Evolutionary conservation across 192 early-diverging fungal genomes (phyloP), one percentile per base, ranked within the genome.

Genomic region (Dispira parvispora): DNA sequence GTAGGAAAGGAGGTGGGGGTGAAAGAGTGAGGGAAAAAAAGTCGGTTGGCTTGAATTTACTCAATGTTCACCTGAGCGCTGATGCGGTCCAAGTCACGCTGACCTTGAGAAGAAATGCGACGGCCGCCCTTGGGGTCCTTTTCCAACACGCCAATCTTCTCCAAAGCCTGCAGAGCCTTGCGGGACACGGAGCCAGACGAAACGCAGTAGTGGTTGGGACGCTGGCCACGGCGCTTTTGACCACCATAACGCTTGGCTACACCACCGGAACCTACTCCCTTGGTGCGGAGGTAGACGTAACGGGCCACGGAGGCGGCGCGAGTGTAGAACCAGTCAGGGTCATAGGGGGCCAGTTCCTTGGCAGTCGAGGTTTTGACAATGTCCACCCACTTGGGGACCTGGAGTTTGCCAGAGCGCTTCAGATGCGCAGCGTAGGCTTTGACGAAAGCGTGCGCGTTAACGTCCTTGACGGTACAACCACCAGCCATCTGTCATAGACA

Each of bases 271-370:
- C 96, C 96, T 69, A 94, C 88, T 67, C 84, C 81, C 20, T 65
- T 66, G 73, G 81, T 83, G 71, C 90, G 85, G 71, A 99, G 82
- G 88, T 99, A 99, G 79, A 99, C 86, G 80, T 97, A 93, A 65
- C 96, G 93, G 71, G 96, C 96, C 70, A 92, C 79, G 57, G 90
- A 83, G 52, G 94, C 91, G 67, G 93, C 92, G 68, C 93, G 92
- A 64, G 95, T 75, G 82, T 94, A 99, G 88, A 86, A 99, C 94
- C 94, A 99, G 83, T 99, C 96, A 56, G 89, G 86, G 73, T 99
- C 94, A 78, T 94, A 90, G 44, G 96, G 96, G 67, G 88, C 87
- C 64, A 95, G 83, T 80, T 99, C 96, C 87, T 95, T 97, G 86
- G 79, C 84, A 63, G 89, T 82, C 62, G 84, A 91, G 66, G 96